Percentiles rank a stretch among this genome's conserved stretches.
These are phyloP conservation scores for Ogataea ramenticola DNA, from an alignment of 805 yeast genomes.

Conservation along the genomic window DNA sequence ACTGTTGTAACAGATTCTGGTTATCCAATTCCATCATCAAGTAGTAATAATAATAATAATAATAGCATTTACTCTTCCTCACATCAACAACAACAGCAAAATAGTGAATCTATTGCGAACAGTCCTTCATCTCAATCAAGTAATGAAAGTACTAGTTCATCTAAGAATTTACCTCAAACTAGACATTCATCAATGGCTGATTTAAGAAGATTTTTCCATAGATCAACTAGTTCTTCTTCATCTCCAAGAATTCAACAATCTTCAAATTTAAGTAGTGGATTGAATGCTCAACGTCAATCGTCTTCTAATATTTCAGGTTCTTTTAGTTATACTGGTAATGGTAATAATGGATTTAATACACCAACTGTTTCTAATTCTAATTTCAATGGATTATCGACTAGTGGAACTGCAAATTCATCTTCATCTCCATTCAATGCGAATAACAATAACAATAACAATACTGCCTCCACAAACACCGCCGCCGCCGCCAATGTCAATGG, in stretches of 20 bases:
- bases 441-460: too few species aligned
- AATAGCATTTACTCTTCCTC: neutral
- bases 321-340: too few species aligned
- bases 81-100: neutral
- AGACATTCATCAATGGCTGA: conserved; percentile 78
- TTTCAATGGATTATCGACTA: conserved; percentile 6
- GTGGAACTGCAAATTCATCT: conserved; percentile 5
- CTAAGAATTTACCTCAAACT: conserved; percentile 20
- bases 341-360: neutral
- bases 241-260: conserved; percentile 13
- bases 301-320: conserved; percentile 1
- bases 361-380: neutral
- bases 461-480: conserved; percentile 5
- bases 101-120: conserved; percentile 10
- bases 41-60: neutral
- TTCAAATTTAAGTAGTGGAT: conserved; percentile 27
- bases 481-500: neutral
- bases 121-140: conserved; percentile 24
- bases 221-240: conserved; percentile 21
- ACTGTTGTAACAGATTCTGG: conserved; percentile 18
- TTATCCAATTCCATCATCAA: conserved; percentile 1
- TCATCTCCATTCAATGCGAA: conserved; percentile 3
- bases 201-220: conserved; percentile 64
- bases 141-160: neutral
- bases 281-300: conserved; percentile 23